Conservation (phyloP, 805 yeast species). For the Candida insectorum region DNA sequence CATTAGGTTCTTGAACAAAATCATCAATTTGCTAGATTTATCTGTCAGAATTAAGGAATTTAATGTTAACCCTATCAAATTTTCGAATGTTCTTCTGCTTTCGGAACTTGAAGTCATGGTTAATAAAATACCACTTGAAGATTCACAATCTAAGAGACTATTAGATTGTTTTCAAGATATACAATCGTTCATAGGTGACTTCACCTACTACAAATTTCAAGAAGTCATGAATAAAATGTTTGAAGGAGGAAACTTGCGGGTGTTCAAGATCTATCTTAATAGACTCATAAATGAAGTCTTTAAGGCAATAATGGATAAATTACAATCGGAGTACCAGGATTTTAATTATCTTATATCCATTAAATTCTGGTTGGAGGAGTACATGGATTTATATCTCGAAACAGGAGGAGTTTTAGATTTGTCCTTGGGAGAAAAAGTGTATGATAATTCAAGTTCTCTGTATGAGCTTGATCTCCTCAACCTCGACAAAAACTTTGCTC, state of each 20-base stretch:
- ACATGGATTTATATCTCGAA: constrained; percentile 64
- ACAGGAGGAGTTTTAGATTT: constrained; percentile 50
- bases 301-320: constrained; percentile 1
- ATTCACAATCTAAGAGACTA: too few species aligned
- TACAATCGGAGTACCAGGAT: too few species aligned
- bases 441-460: not conserved
- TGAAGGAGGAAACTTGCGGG: too few species aligned
- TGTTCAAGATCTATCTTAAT: constrained; percentile 2
- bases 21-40: constrained; percentile 2
- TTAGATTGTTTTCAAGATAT: too few species aligned
- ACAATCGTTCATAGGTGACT: too few species aligned
- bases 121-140: too few species aligned
- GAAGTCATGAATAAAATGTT: too few species aligned
- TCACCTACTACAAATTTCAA: too few species aligned
- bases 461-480: constrained; percentile 2
- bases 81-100: too few species aligned
- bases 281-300: constrained; percentile 3
- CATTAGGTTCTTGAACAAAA: constrained; percentile 3
- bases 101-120: not conserved
- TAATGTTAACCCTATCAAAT: too few species aligned
- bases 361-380: constrained; percentile 75
- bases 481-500: not conserved
- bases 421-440: constrained; percentile 7
- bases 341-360: constrained; percentile 15
- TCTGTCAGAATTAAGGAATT: not conserved